phyloP scores from a whole-genome alignment of 129 eudicot species.

The Oenanthe sinensis region DNA sequence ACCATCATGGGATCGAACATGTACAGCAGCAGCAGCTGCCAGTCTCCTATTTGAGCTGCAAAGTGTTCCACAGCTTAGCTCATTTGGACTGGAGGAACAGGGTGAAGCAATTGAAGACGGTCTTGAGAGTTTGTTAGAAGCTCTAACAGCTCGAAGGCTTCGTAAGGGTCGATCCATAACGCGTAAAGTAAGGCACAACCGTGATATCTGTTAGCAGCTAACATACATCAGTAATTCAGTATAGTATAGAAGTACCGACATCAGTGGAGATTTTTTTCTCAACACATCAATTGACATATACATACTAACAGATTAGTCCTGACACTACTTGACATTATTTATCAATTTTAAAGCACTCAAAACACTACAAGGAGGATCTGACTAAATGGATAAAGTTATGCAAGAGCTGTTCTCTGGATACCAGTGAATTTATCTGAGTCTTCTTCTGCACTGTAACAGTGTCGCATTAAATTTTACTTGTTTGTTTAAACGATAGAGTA shows the following conservation, averaged over 20 bases:
- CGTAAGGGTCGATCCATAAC: slow-evolving; percentile 89
- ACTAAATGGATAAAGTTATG: not conserved
- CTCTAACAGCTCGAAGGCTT: slow-evolving; percentile 66
- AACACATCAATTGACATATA: not conserved
- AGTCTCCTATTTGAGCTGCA: slow-evolving; percentile 79
- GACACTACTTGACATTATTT: not conserved
- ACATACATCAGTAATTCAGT: not conserved
- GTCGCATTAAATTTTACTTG: not conserved
- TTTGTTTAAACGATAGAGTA: not conserved
- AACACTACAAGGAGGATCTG: not conserved
- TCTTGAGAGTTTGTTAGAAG: slow-evolving; percentile 54
- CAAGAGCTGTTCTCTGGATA: not conserved
- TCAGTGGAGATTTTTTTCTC: slow-evolving; percentile 7
- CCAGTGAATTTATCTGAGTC: not conserved
- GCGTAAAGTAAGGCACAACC: slow-evolving; percentile 48
- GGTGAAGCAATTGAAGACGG: slow-evolving; percentile 67
- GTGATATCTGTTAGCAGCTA: slow-evolving; percentile 37
- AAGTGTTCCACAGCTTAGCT: slow-evolving; percentile 41
- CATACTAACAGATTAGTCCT: not conserved
- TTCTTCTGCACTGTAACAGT: not conserved
- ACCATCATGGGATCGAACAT: slow-evolving; percentile 97
- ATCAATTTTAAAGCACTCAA: not conserved
- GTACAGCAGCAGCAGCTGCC: slow-evolving; percentile 94
- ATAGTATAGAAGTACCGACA: not conserved
- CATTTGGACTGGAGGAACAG: slow-evolving; percentile 51